Evolutionary conservation across 1,284 basidiomycete genomes (phyloP), one percentile per base, ranked within the genome.

Genomic region (Anthracocystis panici-leucophaei): DNA sequence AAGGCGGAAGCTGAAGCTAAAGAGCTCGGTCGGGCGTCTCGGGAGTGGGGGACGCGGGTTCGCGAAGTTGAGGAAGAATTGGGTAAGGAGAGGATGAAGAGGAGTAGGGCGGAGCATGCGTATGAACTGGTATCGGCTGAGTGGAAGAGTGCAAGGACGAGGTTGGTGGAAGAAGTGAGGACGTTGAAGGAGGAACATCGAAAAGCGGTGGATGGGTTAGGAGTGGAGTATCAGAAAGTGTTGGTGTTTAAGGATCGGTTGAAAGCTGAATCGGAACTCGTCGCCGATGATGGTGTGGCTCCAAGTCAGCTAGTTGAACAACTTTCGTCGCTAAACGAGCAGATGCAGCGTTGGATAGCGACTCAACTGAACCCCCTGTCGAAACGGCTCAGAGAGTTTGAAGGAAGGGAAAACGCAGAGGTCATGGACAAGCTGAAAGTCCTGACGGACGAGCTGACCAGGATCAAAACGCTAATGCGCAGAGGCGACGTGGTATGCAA

Each of bases 1-100:
- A 62, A 74, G 25, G 85, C 86, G 5, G 85, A 86, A 55, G 35
- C 48, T 2, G 75, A 82, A 27, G 71, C 82, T 5, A 82, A 79
- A 29, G 84, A 85, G 25, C 57, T 84, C 0, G 84, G 81, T 11
- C 58, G 80, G 20, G 68, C 75, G 29, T 46, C 52, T 7, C 57
- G 81, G 5, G 82, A 83, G 56, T 81, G 79, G 79, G 81, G 81
- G 2, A 75, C 81, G 9, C 45, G 81, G 21, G 76, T 82, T n/a
- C 54, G 81, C 5, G 65, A 74, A 27, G 76, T 82, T 2, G 81
- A 82, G 44, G 77, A 71, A 23, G 57, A 79, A 55, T 44, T 80
- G 23, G 73, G 78, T 2, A 79, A 84, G 40, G 82, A 83, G 35
- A 42, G 72, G 2, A 53, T 73, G 20, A 62, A 48, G 31, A 44